phyloP scores from a whole-genome alignment of 2,329 filamentous ascomycete species.

The Claviceps arundinis region DNA sequence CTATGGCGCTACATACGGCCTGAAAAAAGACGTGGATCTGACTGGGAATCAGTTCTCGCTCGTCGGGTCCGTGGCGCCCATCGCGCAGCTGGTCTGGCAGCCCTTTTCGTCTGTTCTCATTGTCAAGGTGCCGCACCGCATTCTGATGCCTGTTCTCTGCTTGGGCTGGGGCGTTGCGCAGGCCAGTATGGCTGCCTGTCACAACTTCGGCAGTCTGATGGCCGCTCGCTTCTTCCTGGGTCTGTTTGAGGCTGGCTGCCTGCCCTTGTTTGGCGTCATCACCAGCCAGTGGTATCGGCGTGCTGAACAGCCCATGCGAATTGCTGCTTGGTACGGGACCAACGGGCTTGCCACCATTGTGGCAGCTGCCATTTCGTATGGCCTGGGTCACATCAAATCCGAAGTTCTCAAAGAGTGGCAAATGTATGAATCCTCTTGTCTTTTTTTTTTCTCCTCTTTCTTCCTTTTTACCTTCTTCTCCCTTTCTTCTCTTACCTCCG shows the following conservation, averaged over 20 bases:
- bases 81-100: conserved; percentile 48
- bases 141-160: conserved; percentile 39
- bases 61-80: conserved; percentile 42
- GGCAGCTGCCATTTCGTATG: conserved; percentile 42
- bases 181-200: conserved; percentile 31
- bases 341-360: conserved; percentile 45
- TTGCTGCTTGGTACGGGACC: conserved; percentile 54
- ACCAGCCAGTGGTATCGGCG: conserved; percentile 34
- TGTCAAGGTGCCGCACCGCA: conserved; percentile 45
- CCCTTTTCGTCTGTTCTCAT: conserved; percentile 47
- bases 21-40: conserved; percentile 35
- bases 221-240: conserved; percentile 34
- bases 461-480: not conserved
- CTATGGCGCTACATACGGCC: conserved; percentile 42
- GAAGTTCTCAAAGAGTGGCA: conserved; percentile 11
- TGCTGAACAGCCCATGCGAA: conserved; percentile 46
- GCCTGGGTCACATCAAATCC: conserved; percentile 37
- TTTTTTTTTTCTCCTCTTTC: not conserved
- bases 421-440: conserved; percentile 7
- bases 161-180: conserved; percentile 32
- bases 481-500: not conserved
- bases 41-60: conserved; percentile 42
- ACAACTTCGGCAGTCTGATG: conserved; percentile 33
- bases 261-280: conserved; percentile 33
- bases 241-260: conserved; percentile 38